Percentiles rank a stretch among this genome's conserved stretches.
Evolutionary conservation across 2,329 filamentous ascomycete genomes (phyloP).

Genomic region (Colletotrichum higginsianum): DNA sequence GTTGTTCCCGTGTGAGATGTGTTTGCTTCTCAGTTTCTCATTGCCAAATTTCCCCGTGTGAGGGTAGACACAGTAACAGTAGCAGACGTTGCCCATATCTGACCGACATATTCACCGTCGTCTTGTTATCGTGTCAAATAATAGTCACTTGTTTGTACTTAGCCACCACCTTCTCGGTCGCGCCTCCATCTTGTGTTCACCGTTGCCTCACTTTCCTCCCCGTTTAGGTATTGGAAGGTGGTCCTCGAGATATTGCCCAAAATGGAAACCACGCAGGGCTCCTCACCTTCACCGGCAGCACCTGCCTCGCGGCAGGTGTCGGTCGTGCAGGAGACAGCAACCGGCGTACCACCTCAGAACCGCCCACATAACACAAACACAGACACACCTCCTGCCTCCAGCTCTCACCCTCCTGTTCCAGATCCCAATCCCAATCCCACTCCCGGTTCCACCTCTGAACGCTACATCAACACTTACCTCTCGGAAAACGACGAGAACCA

Average conservation of each 20-base stretch:
- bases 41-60: not conserved
- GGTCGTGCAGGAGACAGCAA: slow-evolving; percentile 31
- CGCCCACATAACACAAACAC: slow-evolving; percentile 31
- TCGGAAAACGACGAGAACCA: slow-evolving; percentile 36
- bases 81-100: not conserved
- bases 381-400: slow-evolving; percentile 26
- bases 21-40: slow-evolving; percentile 25
- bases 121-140: slow-evolving; percentile 16
- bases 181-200: slow-evolving; percentile 7
- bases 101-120: slow-evolving; percentile 21
- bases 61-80: slow-evolving; percentile 11
- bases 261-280: slow-evolving; percentile 30
- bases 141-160: slow-evolving; percentile 10
- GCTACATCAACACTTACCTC: slow-evolving; percentile 32
- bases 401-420: slow-evolving; percentile 17
- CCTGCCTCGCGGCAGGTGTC: slow-evolving; percentile 30
- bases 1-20: slow-evolving; percentile 4
- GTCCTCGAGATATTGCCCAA: slow-evolving; percentile 17
- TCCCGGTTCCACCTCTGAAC: slow-evolving; percentile 12
- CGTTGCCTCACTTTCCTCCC: slow-evolving; percentile 11
- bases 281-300: slow-evolving; percentile 36
- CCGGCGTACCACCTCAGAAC: slow-evolving; percentile 30
- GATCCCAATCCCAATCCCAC: not conserved
- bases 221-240: not conserved
- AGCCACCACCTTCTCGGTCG: not conserved